Conservation (phyloP, 106 monocot species). For the Allium sativum region DNA sequence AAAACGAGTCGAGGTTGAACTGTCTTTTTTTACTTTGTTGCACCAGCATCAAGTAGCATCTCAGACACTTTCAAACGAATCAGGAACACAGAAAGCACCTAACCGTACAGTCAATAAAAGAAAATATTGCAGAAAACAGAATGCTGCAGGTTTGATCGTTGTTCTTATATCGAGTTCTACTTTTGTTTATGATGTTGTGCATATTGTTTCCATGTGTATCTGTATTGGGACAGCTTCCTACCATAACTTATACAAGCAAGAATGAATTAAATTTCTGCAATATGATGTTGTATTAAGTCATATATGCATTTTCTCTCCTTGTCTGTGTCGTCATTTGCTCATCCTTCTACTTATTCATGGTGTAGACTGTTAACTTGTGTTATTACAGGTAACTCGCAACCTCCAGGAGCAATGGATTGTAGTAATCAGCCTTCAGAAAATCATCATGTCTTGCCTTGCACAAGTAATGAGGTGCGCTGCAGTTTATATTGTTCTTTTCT, state of each 20-base stretch:
- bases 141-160: too few relatives aligned
- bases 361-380: background rate
- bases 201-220: too few relatives aligned
- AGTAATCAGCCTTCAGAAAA: conserved; percentile 1
- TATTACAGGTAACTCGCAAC: conserved; percentile 16
- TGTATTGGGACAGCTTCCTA: too few relatives aligned
- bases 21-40: background rate
- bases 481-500: background rate
- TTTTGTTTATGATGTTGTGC: too few relatives aligned
- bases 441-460: background rate
- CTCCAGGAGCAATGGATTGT: background rate
- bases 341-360: too few relatives aligned
- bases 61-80: background rate
- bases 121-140: background rate
- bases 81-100: background rate
- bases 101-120: background rate
- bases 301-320: too few relatives aligned
- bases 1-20: background rate
- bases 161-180: too few relatives aligned
- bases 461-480: conserved; percentile 6
- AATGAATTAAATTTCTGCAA: background rate
- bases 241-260: too few relatives aligned
- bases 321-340: too few relatives aligned
- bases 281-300: too few relatives aligned
- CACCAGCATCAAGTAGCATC: conserved; percentile 8